Evolutionary conservation across 176 grass and related monocot genomes (phyloP), one percentile per base, ranked within the genome.

Genomic region (Bonia amplexicaulis): DNA sequence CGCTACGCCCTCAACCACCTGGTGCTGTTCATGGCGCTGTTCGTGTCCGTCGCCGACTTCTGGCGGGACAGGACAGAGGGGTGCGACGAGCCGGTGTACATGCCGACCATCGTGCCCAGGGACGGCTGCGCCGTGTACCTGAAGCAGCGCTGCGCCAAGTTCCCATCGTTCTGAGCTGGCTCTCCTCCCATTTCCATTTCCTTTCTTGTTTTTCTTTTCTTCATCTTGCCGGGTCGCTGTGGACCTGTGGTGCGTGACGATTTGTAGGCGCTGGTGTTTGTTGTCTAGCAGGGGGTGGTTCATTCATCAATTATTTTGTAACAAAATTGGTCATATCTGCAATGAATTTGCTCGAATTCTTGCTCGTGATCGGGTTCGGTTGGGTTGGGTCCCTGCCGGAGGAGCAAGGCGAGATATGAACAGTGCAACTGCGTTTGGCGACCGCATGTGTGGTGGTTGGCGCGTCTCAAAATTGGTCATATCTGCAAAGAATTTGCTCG

Each of bases 1-100:
- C 89, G 89, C n/a, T 98, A 98, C 84, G 95, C 95, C 20, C 89
- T 98, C 0, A 98, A 92, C 77, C 93, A 98, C 82, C 87, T 98
- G 47, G 84, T 92, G 19, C 77, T 98, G 9, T 98, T 98, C 95
- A 75, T 98, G 19, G 91, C 93, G 12, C 76, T 98, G 0, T 95
- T 98, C 84, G 87, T 78, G 6, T 89, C 93, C 8, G 65, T 95
- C 12, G 49, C 90, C 39, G 89, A 95, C 22, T 98, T 98, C 93
- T 58, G 78, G 55, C 83, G 93, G 9, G 79, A 92, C 45, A 81
- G 19, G 41, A 85, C 79, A 35, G 82, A 84, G 16, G 87, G 85
- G 12, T 90, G 95, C 81, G 93, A 98, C 66, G 89, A 90, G 53
- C 83, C 87, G 0, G 59, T 84, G 23, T 95, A 98, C 85, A 85